Base-by-base conservation (phyloP, 2,329 filamentous ascomycete species). In the Aureobasidium sp. region DNA sequence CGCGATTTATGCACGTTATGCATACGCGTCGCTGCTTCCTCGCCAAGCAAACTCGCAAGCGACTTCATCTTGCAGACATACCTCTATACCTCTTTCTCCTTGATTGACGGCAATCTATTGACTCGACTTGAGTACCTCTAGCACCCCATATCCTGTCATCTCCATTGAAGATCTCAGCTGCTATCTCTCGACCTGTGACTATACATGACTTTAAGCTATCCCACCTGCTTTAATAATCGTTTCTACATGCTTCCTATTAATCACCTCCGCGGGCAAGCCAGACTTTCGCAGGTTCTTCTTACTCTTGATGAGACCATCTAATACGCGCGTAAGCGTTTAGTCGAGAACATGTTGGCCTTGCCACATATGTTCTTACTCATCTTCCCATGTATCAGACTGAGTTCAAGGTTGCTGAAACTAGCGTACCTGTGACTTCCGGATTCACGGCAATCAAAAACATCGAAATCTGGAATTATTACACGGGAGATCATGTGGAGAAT, bases 401-500 rank as follows among this genome's bases (percentile, higher is more conserved):
- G 69, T 80, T 80, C 68, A 76, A 79, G 64, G 81, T 85, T 9
- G 81, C 80, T 4, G 76, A 77, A 2, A 72, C 75, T 29, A 75
- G 73, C 6, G 79, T 83, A 16, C 75, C 72, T 0, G 81, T 86
- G 44, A 75, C 74, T 2, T 79, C 80, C 1, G 82, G 82, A 5
- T 71, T 72, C 36, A 76, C 77, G 1, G 77, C 77, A 0, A 78
- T 75, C 3, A 76, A 77, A 54, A 78, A 80, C 68, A 84, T 85
- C 50, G 77, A 79, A 3, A 21, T 79, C 78, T 36, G 74, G 70
- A 14, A 77, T 78, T 4, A 71, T 75, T 13, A 77, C 79, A 5
- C 78, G 78, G 48, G 81, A 74, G 0, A 81, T 81, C 0, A 75
- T 88, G 59, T 88, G 82, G 76, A 81, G 82, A 66, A 86, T 88